phyloP scores from a whole-genome alignment of 164 flowering plant genomes.

The Sextonia rubra region DNA sequence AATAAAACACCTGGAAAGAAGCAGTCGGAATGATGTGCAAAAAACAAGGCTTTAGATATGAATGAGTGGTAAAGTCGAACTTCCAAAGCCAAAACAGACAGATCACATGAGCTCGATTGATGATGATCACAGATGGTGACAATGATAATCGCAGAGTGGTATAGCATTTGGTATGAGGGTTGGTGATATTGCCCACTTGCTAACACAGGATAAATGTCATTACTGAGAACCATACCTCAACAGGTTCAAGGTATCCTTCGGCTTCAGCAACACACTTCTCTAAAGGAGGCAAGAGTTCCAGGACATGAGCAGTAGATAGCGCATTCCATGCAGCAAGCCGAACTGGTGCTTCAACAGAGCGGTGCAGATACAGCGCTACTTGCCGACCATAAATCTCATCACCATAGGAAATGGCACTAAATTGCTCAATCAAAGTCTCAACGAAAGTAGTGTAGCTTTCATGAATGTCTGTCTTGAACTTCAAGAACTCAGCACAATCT shows the following conservation, averaged over 20 bases:
- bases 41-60: too few relatives aligned
- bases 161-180: too few relatives aligned
- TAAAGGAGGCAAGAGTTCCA: slow-evolving; percentile 80
- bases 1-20: too few relatives aligned
- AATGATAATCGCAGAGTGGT: too few relatives aligned
- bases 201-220: background rate
- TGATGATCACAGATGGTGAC: too few relatives aligned
- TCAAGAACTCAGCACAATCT: slow-evolving; percentile 30
- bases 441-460: slow-evolving; percentile 74
- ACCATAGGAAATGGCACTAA: slow-evolving; percentile 84
- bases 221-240: slow-evolving; percentile 52
- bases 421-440: slow-evolving; percentile 79
- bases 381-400: slow-evolving; percentile 80
- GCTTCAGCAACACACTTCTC: slow-evolving; percentile 50
- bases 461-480: slow-evolving; percentile 67
- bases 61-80: too few relatives aligned
- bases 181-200: too few relatives aligned
- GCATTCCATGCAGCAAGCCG: slow-evolving; percentile 86
- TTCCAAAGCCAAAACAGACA: too few relatives aligned
- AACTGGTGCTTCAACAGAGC: slow-evolving; percentile 55
- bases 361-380: slow-evolving; percentile 73
- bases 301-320: slow-evolving; percentile 56
- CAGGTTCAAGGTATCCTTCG: slow-evolving; percentile 77
- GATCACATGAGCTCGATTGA: too few relatives aligned
- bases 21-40: too few relatives aligned